Evolutionary conservation across 225 moss, liverwort and hornwort species (phyloP), one percentile per base, ranked within the genome.

Genomic region (Sphagnum tenellum): DNA sequence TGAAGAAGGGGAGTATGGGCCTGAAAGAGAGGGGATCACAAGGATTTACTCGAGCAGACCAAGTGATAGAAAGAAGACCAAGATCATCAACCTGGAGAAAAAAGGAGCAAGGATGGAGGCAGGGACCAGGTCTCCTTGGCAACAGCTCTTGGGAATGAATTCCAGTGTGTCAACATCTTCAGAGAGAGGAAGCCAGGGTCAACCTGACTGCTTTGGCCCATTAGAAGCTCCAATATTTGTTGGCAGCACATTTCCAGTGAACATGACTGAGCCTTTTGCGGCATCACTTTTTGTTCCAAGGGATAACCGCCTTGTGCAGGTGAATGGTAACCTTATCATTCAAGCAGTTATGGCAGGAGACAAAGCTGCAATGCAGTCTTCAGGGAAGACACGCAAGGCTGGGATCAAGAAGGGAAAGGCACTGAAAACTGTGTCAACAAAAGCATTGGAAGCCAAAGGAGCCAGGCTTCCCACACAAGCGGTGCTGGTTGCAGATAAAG

Each of bases 281-380:
- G 73, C 82, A 49, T 84, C 78, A 46, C 68, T 84, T 48, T 77
- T 81, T 69, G 71, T 84, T 70, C 79, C 78, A 4, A 60, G 79
- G 44, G 69, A 76, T 13, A 87, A 87, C 5, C 72, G 68, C 59
- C 78, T 89, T 64, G 74, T 82, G 5, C 84, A 83, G 76, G 77
- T 86, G 49, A 83, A 89, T 67, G 79, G 83, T 12, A 84, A 83
- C 67, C 70, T 89, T 52, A 89, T 84, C 49, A 81, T 84, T 72
- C 83, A 77, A 75, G 77, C 77, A 54, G 72, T 86, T 12, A 76
- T 79, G 69, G 81, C 79, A 50, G 76, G 79, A 53, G 81, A 89
- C 64, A 75, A 80, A 78, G 77, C 86, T 45, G 77, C 75, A 12
- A 70, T 80, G 52, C 75, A 71, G 0, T 60, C 69, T 47, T 73